Evolutionary conservation across 1,284 basidiomycete genomes (phyloP), one percentile per base, ranked within the genome.

Genomic region (Puccinia novopanici): DNA sequence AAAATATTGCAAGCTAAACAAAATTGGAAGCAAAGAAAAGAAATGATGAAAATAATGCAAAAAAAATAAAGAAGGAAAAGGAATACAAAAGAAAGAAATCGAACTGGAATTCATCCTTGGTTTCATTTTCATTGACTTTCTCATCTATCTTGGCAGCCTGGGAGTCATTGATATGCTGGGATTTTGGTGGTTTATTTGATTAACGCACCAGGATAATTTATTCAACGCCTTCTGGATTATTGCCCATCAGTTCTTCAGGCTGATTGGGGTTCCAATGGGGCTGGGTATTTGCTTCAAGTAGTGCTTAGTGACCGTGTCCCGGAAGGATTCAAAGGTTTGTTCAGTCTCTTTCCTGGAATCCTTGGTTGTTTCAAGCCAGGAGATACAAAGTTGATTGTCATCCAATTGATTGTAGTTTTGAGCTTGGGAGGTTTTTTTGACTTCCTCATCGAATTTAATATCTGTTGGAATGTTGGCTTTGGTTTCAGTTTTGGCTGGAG

Each of bases 331-430:
- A 27, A 19, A 22, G 19, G 42, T 75, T 30, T 75, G 73, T 27
- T 75, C 57, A 10, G 42, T 75, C 2, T 40, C 57, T 17, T 15
- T 61, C 15, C 57, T n/a, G 13, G 34, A 9, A 48, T 75, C 54
- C 27, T 75, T 37, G n/a, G 54, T 61, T 40, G 59, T 75, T 22
- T 75, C 57, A 48, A 75, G 73, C 73, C 57, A 75, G 0, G 57
- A 75, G 22, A 17, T 75, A 30, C 54, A 75, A 42, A 75, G 54
- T 24, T 75, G 54, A 17, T 37, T 9, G 37, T 48, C 37, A 9
- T 75, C 55, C 0, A 2, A 0, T n/a, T 75, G 27, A 27, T 37
- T 15, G 40, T 61, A 75, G 10, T 75, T 75, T 6, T 13, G 65
- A n/a, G 65, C n/a, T n/a, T 30, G 52, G 9, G 52, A 5, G 52